Conservation (phyloP, 768 basidiomycete species). For the Paxillus involutus region DNA sequence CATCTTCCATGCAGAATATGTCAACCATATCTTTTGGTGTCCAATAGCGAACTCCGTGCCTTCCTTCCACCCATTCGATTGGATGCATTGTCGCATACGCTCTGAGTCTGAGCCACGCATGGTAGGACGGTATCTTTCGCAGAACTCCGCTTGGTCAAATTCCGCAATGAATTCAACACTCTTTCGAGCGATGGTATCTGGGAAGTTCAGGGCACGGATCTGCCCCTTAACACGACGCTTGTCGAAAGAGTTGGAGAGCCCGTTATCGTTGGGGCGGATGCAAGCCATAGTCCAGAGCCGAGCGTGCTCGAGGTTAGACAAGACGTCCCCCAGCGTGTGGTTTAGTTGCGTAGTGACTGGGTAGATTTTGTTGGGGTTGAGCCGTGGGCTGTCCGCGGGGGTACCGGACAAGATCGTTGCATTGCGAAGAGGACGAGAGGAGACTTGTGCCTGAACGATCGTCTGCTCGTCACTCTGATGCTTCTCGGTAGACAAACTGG, state of each 20-base stretch:
- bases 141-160: slow-evolving; percentile 48
- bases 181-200: slow-evolving; percentile 50
- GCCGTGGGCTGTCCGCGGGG: slow-evolving; percentile 36
- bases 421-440: slow-evolving; percentile 53
- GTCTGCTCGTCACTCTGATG: slow-evolving; percentile 57
- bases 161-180: slow-evolving; percentile 53
- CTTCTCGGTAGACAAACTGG: slow-evolving; percentile 56
- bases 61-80: slow-evolving; percentile 52
- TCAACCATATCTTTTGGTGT: slow-evolving; percentile 52
- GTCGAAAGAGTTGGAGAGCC: slow-evolving; percentile 62
- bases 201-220: slow-evolving; percentile 51
- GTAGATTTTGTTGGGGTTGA: slow-evolving; percentile 54
- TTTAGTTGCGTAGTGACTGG: slow-evolving; percentile 61
- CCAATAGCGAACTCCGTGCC: slow-evolving; percentile 57
- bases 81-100: slow-evolving; percentile 49
- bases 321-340: slow-evolving; percentile 47
- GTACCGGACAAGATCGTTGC: slow-evolving; percentile 37
- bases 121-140: slow-evolving; percentile 52
- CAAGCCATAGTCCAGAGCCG: slow-evolving; percentile 58
- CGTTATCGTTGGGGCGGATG: slow-evolving; percentile 65
- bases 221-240: slow-evolving; percentile 61
- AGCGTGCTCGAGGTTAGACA: slow-evolving; percentile 44
- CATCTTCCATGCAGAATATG: slow-evolving; percentile 57
- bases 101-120: slow-evolving; percentile 47
- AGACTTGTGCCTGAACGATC: slow-evolving; percentile 65